phyloP scores from a whole-genome alignment of 352 stramenopile genomes.

The Phytophthora constricta region DNA sequence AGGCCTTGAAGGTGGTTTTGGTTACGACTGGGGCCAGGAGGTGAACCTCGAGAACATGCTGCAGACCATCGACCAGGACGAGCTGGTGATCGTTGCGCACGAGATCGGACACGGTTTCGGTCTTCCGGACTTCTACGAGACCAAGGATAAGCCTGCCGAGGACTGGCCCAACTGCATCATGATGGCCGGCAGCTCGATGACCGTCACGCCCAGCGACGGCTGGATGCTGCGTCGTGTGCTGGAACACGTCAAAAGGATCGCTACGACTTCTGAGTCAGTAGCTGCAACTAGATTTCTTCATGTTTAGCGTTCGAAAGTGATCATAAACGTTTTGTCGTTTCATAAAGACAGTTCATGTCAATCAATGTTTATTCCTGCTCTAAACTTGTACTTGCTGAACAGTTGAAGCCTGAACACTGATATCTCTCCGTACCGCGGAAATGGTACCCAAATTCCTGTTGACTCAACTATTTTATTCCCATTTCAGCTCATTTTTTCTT shows the following conservation, averaged over 20 bases:
- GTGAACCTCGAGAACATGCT: constrained; percentile 7
- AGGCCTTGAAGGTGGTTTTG: constrained; percentile 15
- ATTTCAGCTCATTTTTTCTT: not conserved
- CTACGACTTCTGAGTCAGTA: not conserved
- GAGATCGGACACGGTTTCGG: constrained; percentile 37
- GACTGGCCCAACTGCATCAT: constrained; percentile 20
- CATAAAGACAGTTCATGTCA: too few relatives aligned
- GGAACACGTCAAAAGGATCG: constrained; percentile 9
- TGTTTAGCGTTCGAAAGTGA: not conserved
- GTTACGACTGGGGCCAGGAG: constrained; percentile 6
- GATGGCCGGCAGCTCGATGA: constrained; percentile 5
- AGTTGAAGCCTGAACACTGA: too few relatives aligned
- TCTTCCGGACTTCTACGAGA: constrained; percentile 7
- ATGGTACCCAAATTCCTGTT: too few relatives aligned
- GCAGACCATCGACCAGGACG: not conserved
- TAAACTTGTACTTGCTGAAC: too few relatives aligned
- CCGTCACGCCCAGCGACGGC: not conserved
- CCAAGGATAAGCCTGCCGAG: not conserved
- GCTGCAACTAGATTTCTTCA: not conserved
- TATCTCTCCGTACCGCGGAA: too few relatives aligned
- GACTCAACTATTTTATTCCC: constrained; percentile 9
- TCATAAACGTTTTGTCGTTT: not conserved
- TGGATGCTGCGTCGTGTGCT: constrained; percentile 10
- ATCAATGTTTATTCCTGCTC: too few relatives aligned
- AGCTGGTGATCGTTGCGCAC: constrained; percentile 31